Evolutionary conservation across 345 rosid genomes (phyloP), one percentile per base, ranked within the genome.

Genomic region (Moricandia moricandioides): DNA sequence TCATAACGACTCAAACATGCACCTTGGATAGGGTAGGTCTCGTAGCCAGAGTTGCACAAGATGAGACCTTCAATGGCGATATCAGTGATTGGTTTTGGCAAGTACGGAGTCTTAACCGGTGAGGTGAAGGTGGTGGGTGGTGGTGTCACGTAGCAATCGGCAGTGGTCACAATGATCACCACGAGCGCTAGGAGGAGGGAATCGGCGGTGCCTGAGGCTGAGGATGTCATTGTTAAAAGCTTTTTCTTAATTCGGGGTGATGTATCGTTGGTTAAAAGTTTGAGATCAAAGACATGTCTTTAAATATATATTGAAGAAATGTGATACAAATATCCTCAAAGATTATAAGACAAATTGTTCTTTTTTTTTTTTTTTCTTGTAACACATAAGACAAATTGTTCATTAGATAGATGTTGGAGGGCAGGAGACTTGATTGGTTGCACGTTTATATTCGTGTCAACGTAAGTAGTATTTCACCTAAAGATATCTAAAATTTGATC

Each of bases 1-100:
- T 52, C 21, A 31, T 29, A 47, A 47, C 39, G 0, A 8, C 40
- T 3, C 10, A 39, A 12, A 12, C 54, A 69, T 68, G 63, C 72
- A 89, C 94, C 88, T 86, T 79, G 69, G 60, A 87, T 68, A 14
- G 89, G 91, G 67, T 73, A 57, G 47, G 67, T 39, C 24, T 77
- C 69, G 59, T 73, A 21, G 66, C 37, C 70, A 62, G 75, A 69
- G 31, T 69, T 76, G 70, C 80, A 76, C 7, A 72, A 21, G 79
- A 76, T 30, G 79, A 71, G 27, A 57, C 67, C 76, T 70, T 71
- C 75, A 13, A 76, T 69, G 80, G 76, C 71, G 14, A 71, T 10
- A 57, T 72, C 71, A 18, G 76, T 73, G 14, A 65, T 62, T 57
- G 77, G 52, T 66, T 63, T 75, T 8, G 27, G 73, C 9, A 51